Evolutionary conservation across 2,329 filamentous ascomycete genomes (phyloP), one percentile per base, ranked within the genome.

Genomic region (Bisporella sp.): DNA sequence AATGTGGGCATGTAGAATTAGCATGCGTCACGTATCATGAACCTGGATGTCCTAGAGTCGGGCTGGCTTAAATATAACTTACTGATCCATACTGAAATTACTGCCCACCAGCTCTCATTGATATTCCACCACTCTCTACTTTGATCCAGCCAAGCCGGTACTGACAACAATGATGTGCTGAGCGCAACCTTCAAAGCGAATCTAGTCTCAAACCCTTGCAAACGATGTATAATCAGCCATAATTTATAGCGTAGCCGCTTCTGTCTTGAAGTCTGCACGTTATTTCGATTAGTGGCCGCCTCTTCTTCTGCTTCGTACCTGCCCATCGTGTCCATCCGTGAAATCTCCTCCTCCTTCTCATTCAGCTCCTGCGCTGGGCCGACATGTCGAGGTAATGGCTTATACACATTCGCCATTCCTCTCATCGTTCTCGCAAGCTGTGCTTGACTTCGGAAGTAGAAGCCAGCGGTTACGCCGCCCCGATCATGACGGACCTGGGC

Each of bases 61-160:
- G 8, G 35, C 4, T 8, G 35, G 8, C 8, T 37, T 4, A 37
- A 9, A n/a, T 8, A n/a, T 8, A 9, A 37, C 35, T 37, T n/a
- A 28, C 53, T 54, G 30, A 54, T 45, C 53, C 53, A 54, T 8
- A 53, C 53, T 31, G 47, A 72, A 11, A 75, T 70, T 2, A 81
- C 77, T 9, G 73, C 73, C 78, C 79, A 82, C 79, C 79, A 82
- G 7, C 66, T 69, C 49, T 79, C 74, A 48, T 78, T 72, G 6
- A 67, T 54, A 60, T 79, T 73, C 75, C 77, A 81, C 79, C 78
- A 82, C 1, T 47, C 55, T 39, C 68, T 64, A 49, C 70, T 71
- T 8, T 65, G 55, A 5, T 61, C 51, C 1, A 80, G 59, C 70
- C 77, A 82, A 3, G 75, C 76, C 5, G 79, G 78, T 21, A 81